phyloP scores from a whole-genome alignment of 345 rosid genomes.

The Cardiospermum halicacabum region DNA sequence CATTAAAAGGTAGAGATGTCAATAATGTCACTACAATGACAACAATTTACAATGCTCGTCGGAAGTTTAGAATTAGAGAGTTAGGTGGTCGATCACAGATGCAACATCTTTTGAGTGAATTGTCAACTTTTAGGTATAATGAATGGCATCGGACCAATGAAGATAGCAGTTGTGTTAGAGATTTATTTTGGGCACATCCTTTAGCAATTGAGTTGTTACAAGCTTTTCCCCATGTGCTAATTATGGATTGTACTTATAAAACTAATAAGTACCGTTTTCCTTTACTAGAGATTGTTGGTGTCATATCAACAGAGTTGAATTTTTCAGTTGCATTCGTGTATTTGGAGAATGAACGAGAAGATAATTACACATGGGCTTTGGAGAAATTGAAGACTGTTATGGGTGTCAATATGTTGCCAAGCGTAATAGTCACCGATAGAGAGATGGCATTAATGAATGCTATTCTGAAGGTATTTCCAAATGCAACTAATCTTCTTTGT shows the following conservation, averaged over 20 bases:
- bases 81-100: neutral
- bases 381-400: neutral
- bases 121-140: neutral
- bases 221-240: neutral
- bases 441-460: slow-evolving; percentile 5
- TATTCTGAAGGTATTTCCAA: slow-evolving; percentile 6
- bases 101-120: neutral
- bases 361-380: neutral
- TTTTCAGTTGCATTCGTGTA: neutral
- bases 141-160: neutral
- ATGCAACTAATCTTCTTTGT: slow-evolving; percentile 11
- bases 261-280: neutral
- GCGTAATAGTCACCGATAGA: neutral
- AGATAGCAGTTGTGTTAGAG: neutral
- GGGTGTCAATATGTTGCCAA: neutral
- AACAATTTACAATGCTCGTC: neutral
- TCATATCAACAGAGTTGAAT: neutral
- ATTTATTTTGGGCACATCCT: neutral
- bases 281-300: neutral
- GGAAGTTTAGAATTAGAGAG: neutral
- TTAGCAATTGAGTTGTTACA: neutral
- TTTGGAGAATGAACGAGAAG: too few species aligned
- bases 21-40: neutral
- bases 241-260: neutral
- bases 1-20: neutral